Conservation (phyloP, 2,329 filamentous ascomycete genomes). For the Cordyceps farinosa region DNA sequence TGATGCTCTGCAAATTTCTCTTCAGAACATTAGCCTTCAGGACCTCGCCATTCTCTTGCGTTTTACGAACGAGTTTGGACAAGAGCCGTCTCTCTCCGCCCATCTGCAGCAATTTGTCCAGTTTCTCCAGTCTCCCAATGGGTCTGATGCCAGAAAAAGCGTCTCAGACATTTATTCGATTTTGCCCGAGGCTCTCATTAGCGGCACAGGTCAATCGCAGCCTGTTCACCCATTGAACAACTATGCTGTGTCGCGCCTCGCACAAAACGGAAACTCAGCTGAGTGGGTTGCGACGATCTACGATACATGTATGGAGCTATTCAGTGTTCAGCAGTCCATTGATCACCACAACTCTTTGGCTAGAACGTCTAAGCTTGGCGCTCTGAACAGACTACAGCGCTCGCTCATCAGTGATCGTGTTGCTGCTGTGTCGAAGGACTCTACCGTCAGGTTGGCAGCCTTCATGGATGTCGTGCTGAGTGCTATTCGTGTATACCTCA, state of each 20-base stretch:
- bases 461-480: slow-evolving; percentile 48
- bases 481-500: slow-evolving; percentile 43
- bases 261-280: slow-evolving; percentile 35
- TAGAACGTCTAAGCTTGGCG: slow-evolving; percentile 47
- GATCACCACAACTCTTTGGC: slow-evolving; percentile 40
- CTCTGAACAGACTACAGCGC: slow-evolving; percentile 58
- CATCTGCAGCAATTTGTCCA: slow-evolving; percentile 26
- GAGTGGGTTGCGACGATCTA: slow-evolving; percentile 52
- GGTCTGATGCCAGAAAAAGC: slow-evolving; percentile 29
- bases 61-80: slow-evolving; percentile 27
- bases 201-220: slow-evolving; percentile 30
- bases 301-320: slow-evolving; percentile 47
- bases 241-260: slow-evolving; percentile 45
- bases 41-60: slow-evolving; percentile 41
- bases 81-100: slow-evolving; percentile 15
- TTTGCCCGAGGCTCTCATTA: slow-evolving; percentile 26
- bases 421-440: slow-evolving; percentile 56
- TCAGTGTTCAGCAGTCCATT: slow-evolving; percentile 39
- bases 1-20: slow-evolving; percentile 32
- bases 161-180: slow-evolving; percentile 35
- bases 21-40: slow-evolving; percentile 46
- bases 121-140: slow-evolving; percentile 33
- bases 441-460: slow-evolving; percentile 50
- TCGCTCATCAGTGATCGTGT: slow-evolving; percentile 54
- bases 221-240: slow-evolving; percentile 60